phyloP scores from a whole-genome alignment of 306 rosid genomes.

The Prunus padus region DNA sequence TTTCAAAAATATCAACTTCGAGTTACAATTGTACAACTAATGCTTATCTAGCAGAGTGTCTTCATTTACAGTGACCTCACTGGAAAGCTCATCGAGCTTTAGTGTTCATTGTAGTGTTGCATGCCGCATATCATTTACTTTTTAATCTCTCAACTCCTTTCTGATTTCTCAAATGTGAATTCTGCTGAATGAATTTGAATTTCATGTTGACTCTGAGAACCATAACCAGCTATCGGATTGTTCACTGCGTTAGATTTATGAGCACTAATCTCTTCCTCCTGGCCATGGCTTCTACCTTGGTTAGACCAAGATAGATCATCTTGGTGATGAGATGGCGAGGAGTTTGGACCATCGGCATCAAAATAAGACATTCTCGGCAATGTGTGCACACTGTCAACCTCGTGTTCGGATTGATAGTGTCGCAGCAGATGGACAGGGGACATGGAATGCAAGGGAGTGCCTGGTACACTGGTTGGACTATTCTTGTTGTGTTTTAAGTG shows the following conservation, averaged over 20 bases:
- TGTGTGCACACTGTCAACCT: slow-evolving; percentile 32
- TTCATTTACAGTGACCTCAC: not conserved
- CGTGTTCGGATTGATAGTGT: slow-evolving; percentile 26
- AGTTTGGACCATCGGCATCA: slow-evolving; percentile 24
- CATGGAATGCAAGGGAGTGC: slow-evolving; percentile 43
- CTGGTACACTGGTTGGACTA: slow-evolving; percentile 36
- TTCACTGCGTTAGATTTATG: not conserved
- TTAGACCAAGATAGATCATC: slow-evolving; percentile 20
- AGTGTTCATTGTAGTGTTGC: not conserved
- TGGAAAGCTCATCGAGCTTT: not conserved
- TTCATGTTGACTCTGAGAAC: slow-evolving; percentile 18
- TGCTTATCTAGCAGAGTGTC: not conserved
- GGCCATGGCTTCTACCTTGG: not conserved
- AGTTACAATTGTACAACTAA: not conserved
- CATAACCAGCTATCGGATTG: not conserved
- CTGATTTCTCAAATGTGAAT: slow-evolving; percentile 25
- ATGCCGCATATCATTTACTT: not conserved
- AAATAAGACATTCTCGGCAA: slow-evolving; percentile 34
- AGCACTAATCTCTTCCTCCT: slow-evolving; percentile 1
- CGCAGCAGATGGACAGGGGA: slow-evolving; percentile 62
- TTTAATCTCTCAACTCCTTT: not conserved
- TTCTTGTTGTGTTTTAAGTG: slow-evolving; percentile 41
- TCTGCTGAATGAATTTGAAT: not conserved
- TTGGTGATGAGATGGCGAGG: slow-evolving; percentile 21
- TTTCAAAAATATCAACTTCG: not conserved